These are phyloP conservation scores for Babesia bigemina DNA, from an alignment of 169 alveolate genomes.

Conservation along the genomic window DNA sequence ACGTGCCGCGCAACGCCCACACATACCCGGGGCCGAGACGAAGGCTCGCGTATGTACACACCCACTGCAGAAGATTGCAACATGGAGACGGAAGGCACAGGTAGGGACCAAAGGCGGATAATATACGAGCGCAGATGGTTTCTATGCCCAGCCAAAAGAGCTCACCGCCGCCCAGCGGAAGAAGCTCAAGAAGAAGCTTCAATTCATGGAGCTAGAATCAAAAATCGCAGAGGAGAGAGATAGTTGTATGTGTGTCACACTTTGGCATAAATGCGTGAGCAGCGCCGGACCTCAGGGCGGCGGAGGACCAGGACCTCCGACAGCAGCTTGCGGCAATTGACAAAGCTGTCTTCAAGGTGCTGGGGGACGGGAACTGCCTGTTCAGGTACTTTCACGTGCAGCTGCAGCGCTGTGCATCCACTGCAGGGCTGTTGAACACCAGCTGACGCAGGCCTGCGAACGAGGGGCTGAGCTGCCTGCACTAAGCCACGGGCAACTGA, in stretches of 20 bases:
- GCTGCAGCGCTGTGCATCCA: no score
- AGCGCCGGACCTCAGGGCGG: slow-evolving; percentile 26
- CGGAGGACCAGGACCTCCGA: slow-evolving; percentile 23
- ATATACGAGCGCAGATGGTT: not conserved
- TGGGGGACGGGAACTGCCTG: slow-evolving; percentile 67
- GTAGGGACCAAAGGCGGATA: no score
- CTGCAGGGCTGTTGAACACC: slow-evolving; percentile 61
- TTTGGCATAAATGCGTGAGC: not conserved
- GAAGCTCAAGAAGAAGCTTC: slow-evolving; percentile 63
- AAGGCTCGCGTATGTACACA: no score
- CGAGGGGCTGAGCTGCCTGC: slow-evolving; percentile 6
- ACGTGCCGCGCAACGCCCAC: not conserved
- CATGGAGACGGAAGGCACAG: no score
- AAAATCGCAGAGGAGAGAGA: slow-evolving; percentile 25
- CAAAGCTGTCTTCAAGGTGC: slow-evolving; percentile 24
- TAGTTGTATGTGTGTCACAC: not conserved
- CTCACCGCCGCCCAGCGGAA: slow-evolving; percentile 57
- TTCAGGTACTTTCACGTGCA: slow-evolving; percentile 28
- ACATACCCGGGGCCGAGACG: no score
- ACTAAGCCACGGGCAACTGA: slow-evolving; percentile 29
- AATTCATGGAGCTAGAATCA: slow-evolving; percentile 18
- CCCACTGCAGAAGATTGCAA: no score
- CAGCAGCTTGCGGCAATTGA: slow-evolving; percentile 12
- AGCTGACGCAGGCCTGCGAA: slow-evolving; percentile 14
- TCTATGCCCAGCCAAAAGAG: slow-evolving; percentile 30